Evolutionary conservation across 331 rosid species (phyloP).

Genomic region (Quercus tomentella): DNA sequence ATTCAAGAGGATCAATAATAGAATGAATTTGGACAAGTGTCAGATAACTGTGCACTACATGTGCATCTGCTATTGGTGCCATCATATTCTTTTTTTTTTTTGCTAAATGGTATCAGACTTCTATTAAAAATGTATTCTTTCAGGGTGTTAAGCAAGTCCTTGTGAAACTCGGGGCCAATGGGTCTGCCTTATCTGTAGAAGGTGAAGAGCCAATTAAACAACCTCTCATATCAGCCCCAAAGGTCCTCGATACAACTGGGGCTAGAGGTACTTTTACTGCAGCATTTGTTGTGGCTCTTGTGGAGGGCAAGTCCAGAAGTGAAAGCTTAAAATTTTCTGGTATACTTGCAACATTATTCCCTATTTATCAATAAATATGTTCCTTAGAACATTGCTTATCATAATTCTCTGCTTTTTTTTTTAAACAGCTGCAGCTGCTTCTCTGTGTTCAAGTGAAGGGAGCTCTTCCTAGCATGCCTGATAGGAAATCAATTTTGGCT

Average conservation of each 20-base stretch:
- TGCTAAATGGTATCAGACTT: background rate
- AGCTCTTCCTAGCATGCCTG: conserved; percentile 95
- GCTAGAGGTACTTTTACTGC: conserved; percentile 94
- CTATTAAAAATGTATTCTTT: conserved; percentile 12
- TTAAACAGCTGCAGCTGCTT: conserved; percentile 85
- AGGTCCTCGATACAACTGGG: conserved; percentile 84
- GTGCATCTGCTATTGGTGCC: background rate
- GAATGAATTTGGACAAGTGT: conserved; percentile 6
- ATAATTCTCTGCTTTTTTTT: background rate
- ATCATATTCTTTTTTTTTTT: background rate
- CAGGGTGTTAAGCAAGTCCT: conserved; percentile 92
- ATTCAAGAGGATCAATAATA: conserved; percentile 13
- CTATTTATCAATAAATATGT: background rate
- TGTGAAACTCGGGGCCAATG: conserved; percentile 78
- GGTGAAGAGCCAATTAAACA: conserved; percentile 81
- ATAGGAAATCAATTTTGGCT: conserved; percentile 61
- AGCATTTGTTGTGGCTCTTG: conserved; percentile 82
- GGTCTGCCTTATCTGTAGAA: conserved; percentile 72
- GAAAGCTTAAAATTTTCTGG: conserved; percentile 80
- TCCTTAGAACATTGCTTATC: background rate
- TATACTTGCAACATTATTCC: conserved; percentile 13
- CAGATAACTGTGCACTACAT: background rate
- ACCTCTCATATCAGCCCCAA: conserved; percentile 52
- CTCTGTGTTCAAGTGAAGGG: conserved; percentile 97
- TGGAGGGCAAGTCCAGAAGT: conserved; percentile 69